These are phyloP conservation scores for Stereum hirsutum DNA, from an alignment of 1,284 basidiomycete species.

Conservation along the genomic window DNA sequence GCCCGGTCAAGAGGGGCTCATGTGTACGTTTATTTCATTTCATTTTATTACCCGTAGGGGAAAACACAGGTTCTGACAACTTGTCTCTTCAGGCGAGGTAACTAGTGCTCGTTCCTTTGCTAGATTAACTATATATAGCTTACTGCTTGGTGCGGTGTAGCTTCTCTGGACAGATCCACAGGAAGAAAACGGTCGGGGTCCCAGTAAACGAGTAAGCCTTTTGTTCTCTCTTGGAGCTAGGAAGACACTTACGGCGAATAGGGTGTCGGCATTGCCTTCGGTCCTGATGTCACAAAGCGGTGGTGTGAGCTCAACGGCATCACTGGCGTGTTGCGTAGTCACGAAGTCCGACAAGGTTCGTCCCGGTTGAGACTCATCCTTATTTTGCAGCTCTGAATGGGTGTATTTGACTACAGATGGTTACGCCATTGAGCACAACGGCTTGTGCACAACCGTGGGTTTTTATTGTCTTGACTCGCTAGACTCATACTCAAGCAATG, in stretches of 20 bases:
- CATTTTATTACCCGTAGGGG: not conserved
- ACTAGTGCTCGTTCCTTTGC: constrained; percentile 40
- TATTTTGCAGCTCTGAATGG: not conserved
- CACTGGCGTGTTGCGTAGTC: constrained; percentile 88
- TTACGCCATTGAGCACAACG: constrained; percentile 85
- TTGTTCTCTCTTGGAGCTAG: not conserved
- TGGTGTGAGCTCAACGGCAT: constrained; percentile 89
- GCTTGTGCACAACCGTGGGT: constrained; percentile 77
- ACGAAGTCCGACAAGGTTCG: constrained; percentile 92
- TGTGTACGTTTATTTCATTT: constrained; percentile 54
- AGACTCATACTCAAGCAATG: constrained; percentile 1
- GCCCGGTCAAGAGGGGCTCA: constrained; percentile 91
- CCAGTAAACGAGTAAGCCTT: constrained; percentile 79
- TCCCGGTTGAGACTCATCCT: not conserved
- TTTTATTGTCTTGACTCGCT: constrained; percentile 11
- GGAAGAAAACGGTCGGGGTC: constrained; percentile 82
- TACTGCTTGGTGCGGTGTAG: constrained; percentile 21
- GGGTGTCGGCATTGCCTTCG: constrained; percentile 95
- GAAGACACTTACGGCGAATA: constrained; percentile 17
- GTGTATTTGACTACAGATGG: constrained; percentile 40
- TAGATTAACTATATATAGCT: not conserved
- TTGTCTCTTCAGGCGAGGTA: constrained; percentile 44
- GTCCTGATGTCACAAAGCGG: constrained; percentile 82
- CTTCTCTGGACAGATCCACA: constrained; percentile 96
- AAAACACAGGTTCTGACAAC: too few species aligned